These are phyloP conservation scores for Ambrosia artemisiifolia DNA, from an alignment of 129 eudicot genomes.

Conservation along the genomic window DNA sequence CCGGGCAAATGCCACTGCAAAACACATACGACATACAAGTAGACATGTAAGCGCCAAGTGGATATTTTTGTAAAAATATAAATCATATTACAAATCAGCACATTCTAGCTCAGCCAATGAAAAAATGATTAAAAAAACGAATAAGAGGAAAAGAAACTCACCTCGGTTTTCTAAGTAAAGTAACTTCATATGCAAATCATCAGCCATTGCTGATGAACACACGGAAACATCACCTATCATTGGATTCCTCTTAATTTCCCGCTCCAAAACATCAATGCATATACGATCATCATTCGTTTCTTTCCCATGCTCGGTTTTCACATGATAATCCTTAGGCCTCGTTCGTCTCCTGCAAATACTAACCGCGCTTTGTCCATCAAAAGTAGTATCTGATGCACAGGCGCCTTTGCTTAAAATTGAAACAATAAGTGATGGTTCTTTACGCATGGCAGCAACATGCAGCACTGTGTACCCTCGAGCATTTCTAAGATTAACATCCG, in stretches of 20 bases:
- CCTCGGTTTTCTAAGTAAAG: constrained; percentile 77
- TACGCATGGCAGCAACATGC: constrained; percentile 80
- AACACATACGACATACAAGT: background rate
- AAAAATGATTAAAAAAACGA: background rate
- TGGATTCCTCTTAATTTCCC: constrained; percentile 58
- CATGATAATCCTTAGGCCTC: constrained; percentile 63
- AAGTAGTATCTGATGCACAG: constrained; percentile 42
- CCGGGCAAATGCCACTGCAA: constrained; percentile 74
- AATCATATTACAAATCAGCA: background rate
- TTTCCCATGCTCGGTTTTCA: constrained; percentile 50
- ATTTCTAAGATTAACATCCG: constrained; percentile 57
- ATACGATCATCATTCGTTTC: constrained; percentile 56
- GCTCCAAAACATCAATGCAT: constrained; percentile 78
- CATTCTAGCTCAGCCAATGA: constrained; percentile 5
- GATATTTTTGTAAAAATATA: background rate
- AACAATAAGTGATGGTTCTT: constrained; percentile 60
- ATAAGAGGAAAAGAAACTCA: constrained; percentile 12
- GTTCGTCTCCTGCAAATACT: constrained; percentile 65
- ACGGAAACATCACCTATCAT: constrained; percentile 42
- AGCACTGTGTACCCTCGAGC: constrained; percentile 70
- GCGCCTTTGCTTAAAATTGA: constrained; percentile 63
- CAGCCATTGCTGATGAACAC: constrained; percentile 40
- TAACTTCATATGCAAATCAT: constrained; percentile 69
- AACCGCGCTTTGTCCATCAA: constrained; percentile 71
- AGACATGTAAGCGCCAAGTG: background rate